Evolutionary conservation across 352 stramenopile species (phyloP), one percentile per base, ranked within the genome.

Genomic region (Pythium folliculosum): DNA sequence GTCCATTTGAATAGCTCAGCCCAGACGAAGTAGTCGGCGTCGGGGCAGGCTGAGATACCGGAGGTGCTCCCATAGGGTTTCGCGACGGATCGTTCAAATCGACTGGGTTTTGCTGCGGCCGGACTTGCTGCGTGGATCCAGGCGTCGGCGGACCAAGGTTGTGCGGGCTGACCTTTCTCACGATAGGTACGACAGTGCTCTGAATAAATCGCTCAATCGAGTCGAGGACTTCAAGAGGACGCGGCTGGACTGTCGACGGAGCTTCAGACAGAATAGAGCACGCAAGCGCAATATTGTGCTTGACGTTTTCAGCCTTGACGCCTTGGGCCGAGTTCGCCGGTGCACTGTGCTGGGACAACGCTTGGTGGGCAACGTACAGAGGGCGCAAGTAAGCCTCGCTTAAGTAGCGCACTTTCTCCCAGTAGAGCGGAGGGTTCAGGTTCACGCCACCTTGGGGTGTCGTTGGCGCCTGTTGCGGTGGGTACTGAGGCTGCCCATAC

Each of bases 141-240:
- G 69, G 17, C 30, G 55, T 30, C n/a, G 48, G 45, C 16, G 27
- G 68, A 23, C 52, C 47, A 4, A 47, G 25, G 21, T 51, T n/a
- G 49, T 65, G 60, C 0, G 63, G 69, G 5, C 80, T 63, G 5
- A 93, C 80, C 58, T 91, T 90, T 22, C 74, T 75, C 4, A 93
- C 83, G 38, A 96, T 93, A 19, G 88, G 86, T 30, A 89, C 65
- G 25, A 96, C 84, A 3, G 84, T 92, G 50, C 78, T 86, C 48
- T 87, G 73, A 43, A 96, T 90, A 35, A 96, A 96, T 21, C 76
- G 75, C 59, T 96, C 88, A 37, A 96, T 94, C 12, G 88, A 90
- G 22, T 77, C 76, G 10, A 96, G 65, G 37, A 94, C 80, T 35
- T 92, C 78, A 22, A 90, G 71, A 12, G 87, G 81, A 12, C 84